Base-by-base conservation (phyloP, 2,329 filamentous ascomycete genomes). In the Pseudogymnoascus sp. region DNA sequence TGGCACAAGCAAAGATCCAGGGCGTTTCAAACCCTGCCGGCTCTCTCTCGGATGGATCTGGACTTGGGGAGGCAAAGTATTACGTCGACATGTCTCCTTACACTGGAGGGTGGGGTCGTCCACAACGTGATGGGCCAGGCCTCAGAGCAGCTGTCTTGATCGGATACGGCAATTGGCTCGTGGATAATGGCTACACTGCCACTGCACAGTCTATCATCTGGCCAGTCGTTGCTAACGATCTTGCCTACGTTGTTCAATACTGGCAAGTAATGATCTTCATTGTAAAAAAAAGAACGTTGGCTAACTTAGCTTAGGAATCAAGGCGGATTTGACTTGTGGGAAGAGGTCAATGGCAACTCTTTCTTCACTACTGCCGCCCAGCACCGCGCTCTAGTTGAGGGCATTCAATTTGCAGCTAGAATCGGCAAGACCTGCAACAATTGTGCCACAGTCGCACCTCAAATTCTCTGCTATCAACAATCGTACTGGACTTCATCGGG, bases 61-160 rank as follows among this genome's bases (percentile, higher is more conserved):
- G 83, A 5, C 72, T 93, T 5, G 90, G 83, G 25, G 90, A 93
- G 73, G 83, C 90, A 62, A 93, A 93, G 75, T 93, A 84, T 75
- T 79, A 88, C 63, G 84, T 85, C 42, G 82, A 91, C 67, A 75
- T 82, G 64, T 83, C 78, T 7, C 78, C 84, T 7, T 92, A 84
- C 72, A 89, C 84, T 2, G 87, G 72, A 11, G 62, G 77, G 4
- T 93, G 90, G 90, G 90, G 89, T 31, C 84, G 90, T 18, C 90
- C 90, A 9, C 90, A 95, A 75, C 82, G 88, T 46, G 90, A 95
- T 74, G 90, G 90, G 0, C 90, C 91, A 25, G 85, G 90, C 18
- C 81, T 95, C 40, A 82, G 91, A 60, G 90, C 89, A 1, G 90
- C 85, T 53, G 84, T 90, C 1, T 75, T 95, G 70, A 87, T 89